These are phyloP conservation scores for Buddleja alternifolia DNA, from an alignment of 257 asterid species.

Conservation along the genomic window DNA sequence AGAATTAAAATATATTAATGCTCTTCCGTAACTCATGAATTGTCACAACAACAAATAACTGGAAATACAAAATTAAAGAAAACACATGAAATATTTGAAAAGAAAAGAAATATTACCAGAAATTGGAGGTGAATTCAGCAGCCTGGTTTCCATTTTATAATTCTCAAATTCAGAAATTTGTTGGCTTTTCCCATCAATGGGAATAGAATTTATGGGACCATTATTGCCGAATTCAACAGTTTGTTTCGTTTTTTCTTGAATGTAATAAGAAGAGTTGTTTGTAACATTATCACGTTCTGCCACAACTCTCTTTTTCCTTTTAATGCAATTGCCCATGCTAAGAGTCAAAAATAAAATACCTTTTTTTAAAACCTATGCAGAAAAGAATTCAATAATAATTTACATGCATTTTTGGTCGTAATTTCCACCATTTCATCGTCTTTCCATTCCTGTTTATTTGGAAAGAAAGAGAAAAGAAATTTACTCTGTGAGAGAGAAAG, in stretches of 20 bases:
- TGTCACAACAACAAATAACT: too few species aligned
- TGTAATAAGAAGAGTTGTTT: conserved; percentile 4
- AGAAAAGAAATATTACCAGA: conserved; percentile 31
- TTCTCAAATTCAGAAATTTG: conserved; percentile 10
- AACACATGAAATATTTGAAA: background rate
- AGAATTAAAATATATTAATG: too few species aligned
- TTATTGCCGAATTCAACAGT: background rate
- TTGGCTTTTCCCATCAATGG: too few species aligned
- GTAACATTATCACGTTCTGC: conserved; percentile 17
- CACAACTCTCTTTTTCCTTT: conserved; percentile 22
- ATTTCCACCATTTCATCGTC: conserved; percentile 30
- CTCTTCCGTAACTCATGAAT: too few species aligned
- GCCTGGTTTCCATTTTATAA: background rate
- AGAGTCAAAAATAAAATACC: background rate
- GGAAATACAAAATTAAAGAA: background rate
- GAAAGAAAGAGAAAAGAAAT: conserved; percentile 1
- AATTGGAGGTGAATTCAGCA: conserved; percentile 20
- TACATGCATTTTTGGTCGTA: background rate
- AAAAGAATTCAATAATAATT: background rate
- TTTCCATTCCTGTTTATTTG: background rate
- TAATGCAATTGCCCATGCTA: conserved; percentile 52
- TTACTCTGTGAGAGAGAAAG: conserved; percentile 24
- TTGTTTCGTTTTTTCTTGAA: background rate
- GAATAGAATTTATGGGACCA: background rate
- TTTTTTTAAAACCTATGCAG: conserved; percentile 11